phyloP scores from a whole-genome alignment of 345 rosid species.

The sweet orange (Citrus sinensis) region DNA sequence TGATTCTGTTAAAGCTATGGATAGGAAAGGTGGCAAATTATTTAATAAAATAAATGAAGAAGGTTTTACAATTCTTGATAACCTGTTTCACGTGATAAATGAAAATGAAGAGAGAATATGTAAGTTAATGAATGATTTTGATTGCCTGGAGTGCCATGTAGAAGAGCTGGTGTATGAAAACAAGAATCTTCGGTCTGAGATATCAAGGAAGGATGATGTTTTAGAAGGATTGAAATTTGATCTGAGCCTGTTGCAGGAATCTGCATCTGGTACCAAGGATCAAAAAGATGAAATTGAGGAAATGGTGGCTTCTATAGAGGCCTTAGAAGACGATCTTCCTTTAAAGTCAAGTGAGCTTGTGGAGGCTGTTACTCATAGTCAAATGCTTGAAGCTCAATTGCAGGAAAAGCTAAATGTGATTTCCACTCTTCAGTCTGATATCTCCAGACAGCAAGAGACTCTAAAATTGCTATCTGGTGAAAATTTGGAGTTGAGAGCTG shows the following conservation, averaged over 20 bases:
- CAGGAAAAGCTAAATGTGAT: slow-evolving; percentile 55
- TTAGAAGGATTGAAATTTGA: slow-evolving; percentile 79
- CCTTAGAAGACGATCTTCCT: slow-evolving; percentile 65
- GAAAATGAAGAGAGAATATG: slow-evolving; percentile 43
- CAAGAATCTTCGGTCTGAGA: slow-evolving; percentile 54
- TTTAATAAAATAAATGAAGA: slow-evolving; percentile 25
- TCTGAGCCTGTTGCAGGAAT: slow-evolving; percentile 82
- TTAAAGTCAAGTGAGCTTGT: slow-evolving; percentile 56
- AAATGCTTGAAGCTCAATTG: slow-evolving; percentile 58
- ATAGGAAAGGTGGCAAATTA: slow-evolving; percentile 16
- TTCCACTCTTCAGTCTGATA: slow-evolving; percentile 45
- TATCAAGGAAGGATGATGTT: slow-evolving; percentile 79
- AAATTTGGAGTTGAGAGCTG: slow-evolving; percentile 51
- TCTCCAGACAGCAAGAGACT: slow-evolving; percentile 36
- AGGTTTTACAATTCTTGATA: slow-evolving; percentile 32
- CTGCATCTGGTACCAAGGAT: slow-evolving; percentile 76
- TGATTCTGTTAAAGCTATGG: slow-evolving; percentile 23
- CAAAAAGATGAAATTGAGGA: slow-evolving; percentile 77
- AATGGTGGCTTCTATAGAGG: slow-evolving; percentile 56
- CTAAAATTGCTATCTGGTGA: slow-evolving; percentile 35
- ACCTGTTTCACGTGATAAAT: slow-evolving; percentile 44
- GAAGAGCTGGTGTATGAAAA: slow-evolving; percentile 56
- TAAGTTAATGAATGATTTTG: slow-evolving; percentile 46
- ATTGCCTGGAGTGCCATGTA: slow-evolving; percentile 43
- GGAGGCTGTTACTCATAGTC: slow-evolving; percentile 43